Evolutionary conservation across 2,329 filamentous ascomycete genomes (phyloP), one percentile per base, ranked within the genome.

Genomic region (Paracorniculantispora psalliotae): DNA sequence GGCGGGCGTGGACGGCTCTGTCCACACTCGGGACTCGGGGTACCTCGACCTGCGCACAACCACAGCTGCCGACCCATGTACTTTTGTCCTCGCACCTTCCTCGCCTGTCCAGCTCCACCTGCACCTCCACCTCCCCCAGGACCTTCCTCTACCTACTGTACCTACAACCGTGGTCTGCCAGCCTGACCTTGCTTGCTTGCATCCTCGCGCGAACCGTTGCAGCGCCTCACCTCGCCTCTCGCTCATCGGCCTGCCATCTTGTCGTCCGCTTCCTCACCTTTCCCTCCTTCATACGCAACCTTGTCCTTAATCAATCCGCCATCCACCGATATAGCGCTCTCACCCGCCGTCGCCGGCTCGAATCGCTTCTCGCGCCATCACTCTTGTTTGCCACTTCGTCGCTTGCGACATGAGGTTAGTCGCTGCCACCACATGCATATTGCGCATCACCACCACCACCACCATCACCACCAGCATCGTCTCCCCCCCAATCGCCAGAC

Each of bases 271-370:
- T 17, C 25, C n/a, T 10, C 35, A 10, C 50, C 30, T 43, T 10
- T n/a, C 19, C 4, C 15, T 15, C 28, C 50, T 21, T 15, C 10
- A 15, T 41, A 21, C n/a, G 21, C 23, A 23, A 43, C 1, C 10
- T n/a, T n/a, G n/a, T n/a, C n/a, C 25, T 17, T 43, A 3, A 21
- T 2, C 50, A 43, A 30, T 25, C 51, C 15, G 8, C 12, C 19
- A 17, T 46, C 23, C 15, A 10, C 10, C 15, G 21, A 26, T 19
- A 4, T 17, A 19, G 21, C 21, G 6, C 19, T n/a, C 43, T 37
- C 78, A 77, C 30, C 69, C 64, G 43, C 75, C 74, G 72, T 71
- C 33, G 75, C 66, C 0, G 82, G 28, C 39, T 26, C 19, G 28
- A 19, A 21, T 26, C 23, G 1, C 25, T n/a, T 10, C 19, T 35